A percentile compares a stretch with the other conserved stretches of the same genome.
These are phyloP conservation scores for Rhizomucor miehei DNA, from an alignment of 371 early-diverging fungal species.

Conservation along the genomic window DNA sequence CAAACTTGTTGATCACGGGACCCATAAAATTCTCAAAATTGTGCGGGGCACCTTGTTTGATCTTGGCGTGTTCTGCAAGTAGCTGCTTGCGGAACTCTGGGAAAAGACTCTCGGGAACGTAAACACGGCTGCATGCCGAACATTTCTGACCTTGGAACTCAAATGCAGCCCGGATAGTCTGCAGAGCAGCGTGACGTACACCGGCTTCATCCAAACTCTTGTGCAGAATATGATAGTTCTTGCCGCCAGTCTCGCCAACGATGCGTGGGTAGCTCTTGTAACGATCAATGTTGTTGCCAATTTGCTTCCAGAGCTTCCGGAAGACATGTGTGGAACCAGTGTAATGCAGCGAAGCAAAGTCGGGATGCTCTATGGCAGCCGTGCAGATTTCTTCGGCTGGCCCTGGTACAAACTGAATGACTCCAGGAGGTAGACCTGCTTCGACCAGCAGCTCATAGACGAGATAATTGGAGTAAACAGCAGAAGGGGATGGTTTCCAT, in stretches of 20 bases:
- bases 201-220: constrained; percentile 55
- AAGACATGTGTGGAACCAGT: constrained; percentile 96
- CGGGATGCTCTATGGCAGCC: constrained; percentile 75
- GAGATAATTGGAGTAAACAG: constrained; percentile 90
- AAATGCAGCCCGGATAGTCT: constrained; percentile 92
- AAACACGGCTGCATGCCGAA: constrained; percentile 90
- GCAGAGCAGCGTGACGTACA: constrained; percentile 55
- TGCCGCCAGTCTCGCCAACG: constrained; percentile 98
- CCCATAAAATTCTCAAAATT: constrained; percentile 80
- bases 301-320: constrained; percentile 89
- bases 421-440: constrained; percentile 96
- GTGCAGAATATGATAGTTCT: constrained; percentile 97
- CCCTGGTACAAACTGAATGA: constrained; percentile 96
- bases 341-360: constrained; percentile 96
- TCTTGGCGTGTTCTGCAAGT: constrained; percentile 62
- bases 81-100: constrained; percentile 72
- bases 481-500: constrained; percentile 95
- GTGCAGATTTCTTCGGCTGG: constrained; percentile 75
- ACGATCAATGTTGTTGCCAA: constrained; percentile 85
- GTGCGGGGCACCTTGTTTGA: constrained; percentile 84
- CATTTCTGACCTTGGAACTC: constrained; percentile 98
- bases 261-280: constrained; percentile 95
- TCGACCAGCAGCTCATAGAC: constrained; percentile 88
- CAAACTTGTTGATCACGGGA: constrained; percentile 85
- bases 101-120: constrained; percentile 85